Base-by-base conservation (phyloP, 2,329 filamentous ascomycete species). In the Coniochaeta ligniaria region DNA sequence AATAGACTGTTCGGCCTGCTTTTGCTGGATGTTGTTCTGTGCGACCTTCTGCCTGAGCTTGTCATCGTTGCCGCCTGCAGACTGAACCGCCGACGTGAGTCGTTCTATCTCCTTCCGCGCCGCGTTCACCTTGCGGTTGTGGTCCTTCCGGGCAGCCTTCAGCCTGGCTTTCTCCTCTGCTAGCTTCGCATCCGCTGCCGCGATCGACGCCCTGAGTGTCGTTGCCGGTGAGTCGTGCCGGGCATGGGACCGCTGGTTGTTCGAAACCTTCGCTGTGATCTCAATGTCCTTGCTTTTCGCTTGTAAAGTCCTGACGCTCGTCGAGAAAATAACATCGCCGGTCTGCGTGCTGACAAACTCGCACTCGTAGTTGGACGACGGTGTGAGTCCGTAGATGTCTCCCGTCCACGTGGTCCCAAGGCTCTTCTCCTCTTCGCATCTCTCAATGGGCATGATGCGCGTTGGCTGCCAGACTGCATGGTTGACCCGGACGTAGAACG, bases 401-500 rank as follows among this genome's bases (percentile, higher is more conserved):
- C 89, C 90, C 31, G 83, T 85, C 87, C 88, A 93, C 55, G 83
- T 80, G 54, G 80, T 80, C 20, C 78, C 78, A n/a, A 66, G 64
- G 5, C 64, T 64, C 24, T 66, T 75, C 63, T 72, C 70, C 56
- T 72, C 72, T 61, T 75, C 73, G 31, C 31, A 57, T 20, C 66
- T 67, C 57, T 66, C 67, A 60, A 83, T 74, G 33, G 80, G 76
- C 61, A 82, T 82, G 68, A 93, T 92, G 66, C 88, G 83, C 12
- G 88, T 90, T 1, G 89, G 89, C 69, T 90, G 89, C 90, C 90
- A 94, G 63, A 86, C 82, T 11, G 89, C 89, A 58, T 91, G 87
- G 73, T 94, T 93, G 65, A 94, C 84, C 64, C 86, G 83, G 60
- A 93, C 88, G 70, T 86, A 92, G 70, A 93, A 92, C 6, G 90